Evolutionary conservation across 2,329 filamentous ascomycete genomes (phyloP), one percentile per base, ranked within the genome.

Genomic region (Kalmusia sp.): DNA sequence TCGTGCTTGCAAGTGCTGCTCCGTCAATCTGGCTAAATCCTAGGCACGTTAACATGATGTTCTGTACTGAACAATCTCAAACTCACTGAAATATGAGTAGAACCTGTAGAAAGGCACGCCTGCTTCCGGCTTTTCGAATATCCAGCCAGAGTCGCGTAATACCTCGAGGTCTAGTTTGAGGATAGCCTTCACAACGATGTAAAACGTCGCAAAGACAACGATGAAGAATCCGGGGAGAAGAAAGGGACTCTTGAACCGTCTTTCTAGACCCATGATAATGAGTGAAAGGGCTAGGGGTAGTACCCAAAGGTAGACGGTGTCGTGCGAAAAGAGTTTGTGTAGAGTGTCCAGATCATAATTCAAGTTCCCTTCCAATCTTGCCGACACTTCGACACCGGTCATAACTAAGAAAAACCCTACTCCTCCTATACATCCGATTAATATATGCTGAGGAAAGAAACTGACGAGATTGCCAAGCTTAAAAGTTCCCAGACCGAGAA

Each of bases 71-170:
- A 19, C 4, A 1, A 3, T 19, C 8, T 6, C n/a, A 14, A 24
- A 78, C 87, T 82, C 81, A 93, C 91, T 88, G 76, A 96, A 99
- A 41, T 98, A 84, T 0, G 92, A 96, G 77, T 96, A 99, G 68
- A 99, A 99, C 71, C 95, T 92, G 85, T 95, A 99, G 86, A 96
- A 99, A 0, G 95, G 92, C 64, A 96, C 91, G 11, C 86, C 90
- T 8, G 88, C 88, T 39, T 89, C 88, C 1, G 95, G 93, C 0
- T 89, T 89, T 64, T 91, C 84, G 65, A 99, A 99, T 9, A 98
- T 89, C 95, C 95, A 99, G 15, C 95, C 95, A 43, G 82, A 79
- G 8, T 84, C 75, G 48, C 92, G 87, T 38, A 98, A 77, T 11
- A 80, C 80, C 31, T 85, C 81, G 54, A 92, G 81, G 34, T 89